Percentiles rank a stretch among this genome's conserved stretches.
These are phyloP conservation scores for Neofusicoccum parvum DNA, from an alignment of 2,329 filamentous ascomycete species.

Conservation along the genomic window DNA sequence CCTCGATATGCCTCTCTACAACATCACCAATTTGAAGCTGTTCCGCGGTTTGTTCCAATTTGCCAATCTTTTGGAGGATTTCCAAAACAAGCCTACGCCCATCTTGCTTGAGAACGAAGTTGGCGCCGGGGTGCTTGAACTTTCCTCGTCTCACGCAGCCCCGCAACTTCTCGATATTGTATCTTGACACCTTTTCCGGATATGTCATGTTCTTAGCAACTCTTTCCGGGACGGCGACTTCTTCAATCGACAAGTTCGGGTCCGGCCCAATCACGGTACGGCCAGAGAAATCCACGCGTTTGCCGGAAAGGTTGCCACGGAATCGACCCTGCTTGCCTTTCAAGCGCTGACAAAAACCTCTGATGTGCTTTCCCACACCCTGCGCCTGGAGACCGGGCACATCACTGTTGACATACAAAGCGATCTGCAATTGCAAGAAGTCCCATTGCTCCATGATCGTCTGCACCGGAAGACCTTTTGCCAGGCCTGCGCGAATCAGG, in stretches of 20 bases:
- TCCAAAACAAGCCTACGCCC: constrained; percentile 75
- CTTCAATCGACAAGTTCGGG: constrained; percentile 88
- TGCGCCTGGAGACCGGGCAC: constrained; percentile 83
- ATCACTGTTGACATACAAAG: constrained; percentile 97
- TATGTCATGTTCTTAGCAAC: constrained; percentile 98
- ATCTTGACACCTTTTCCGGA: constrained; percentile 80
- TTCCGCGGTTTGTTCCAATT: constrained; percentile 70
- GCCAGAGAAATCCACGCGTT: constrained; percentile 97
- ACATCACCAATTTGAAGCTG: constrained; percentile 80
- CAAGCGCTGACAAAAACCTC: constrained; percentile 90
- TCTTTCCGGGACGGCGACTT: constrained; percentile 86
- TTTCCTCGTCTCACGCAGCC: constrained; percentile 75
- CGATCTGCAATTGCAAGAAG: constrained; percentile 90
- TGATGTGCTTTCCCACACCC: constrained; percentile 83
- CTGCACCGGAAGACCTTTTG: constrained; percentile 80
- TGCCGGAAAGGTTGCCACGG: constrained; percentile 93
- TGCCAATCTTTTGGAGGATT: constrained; percentile 59
- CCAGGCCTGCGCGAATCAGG: constrained; percentile 78
- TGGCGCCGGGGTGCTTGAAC: constrained; percentile 83
- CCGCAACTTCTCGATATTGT: constrained; percentile 82
- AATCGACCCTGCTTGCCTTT: constrained; percentile 98
- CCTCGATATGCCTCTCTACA: constrained; percentile 92
- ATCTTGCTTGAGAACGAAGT: constrained; percentile 73
- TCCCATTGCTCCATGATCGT: constrained; percentile 99
- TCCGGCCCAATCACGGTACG: constrained; percentile 97